Base-by-base conservation (phyloP, 176 grass and related monocot species). In the Oryza meyeriana region DNA sequence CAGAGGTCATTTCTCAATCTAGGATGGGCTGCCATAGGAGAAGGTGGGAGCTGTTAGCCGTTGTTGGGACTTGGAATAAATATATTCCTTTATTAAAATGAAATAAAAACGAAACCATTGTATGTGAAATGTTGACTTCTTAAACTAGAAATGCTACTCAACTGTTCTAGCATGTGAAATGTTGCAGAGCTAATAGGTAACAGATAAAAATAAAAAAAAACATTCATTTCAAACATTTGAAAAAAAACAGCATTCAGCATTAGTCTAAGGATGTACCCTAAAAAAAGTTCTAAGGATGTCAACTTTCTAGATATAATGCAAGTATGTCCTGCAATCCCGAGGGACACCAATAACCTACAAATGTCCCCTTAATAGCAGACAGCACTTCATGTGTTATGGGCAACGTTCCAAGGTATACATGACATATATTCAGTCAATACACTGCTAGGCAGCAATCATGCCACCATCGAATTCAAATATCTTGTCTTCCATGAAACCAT, bases 371-470 rank as follows among this genome's bases (percentile, higher is more conserved):
- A 2, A 4, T 50, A 64, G 20, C 13, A 45, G 14, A 64, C 4
- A 74, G 50, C 47, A 50, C 28, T 73, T 33, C 16, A 76, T 75
- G 14, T 6, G 45, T 48, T 48, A 48, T 14, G 16, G 47, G 47
- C 0, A 50, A 20, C 47, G 17, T 47, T 64, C 36, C 40, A 50
- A 66, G 6, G 61, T 12, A 65, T 35, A 50, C 22, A 20, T 47
- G 28, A 10, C 26, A 48, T 66, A 79, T 10, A 66, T 24, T 25
- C 63, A 87, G 67, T 11, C 81, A 78, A 70, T 36, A 36, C 12
- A 50, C 11, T 50, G 50, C 1, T 33, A 39, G 8, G 20, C 35
- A 70, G 39, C 18, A 5, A 39, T 30, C 11, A 72, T 77, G 35
- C 8, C 35, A 12, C 48, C 28, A 16, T 76, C 33, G 35, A 78